A percentile compares a stretch with the other conserved stretches of the same genome.
Evolutionary conservation across 2,329 filamentous ascomycete genomes (phyloP).

Genomic region (Aspergillus viridinutans): DNA sequence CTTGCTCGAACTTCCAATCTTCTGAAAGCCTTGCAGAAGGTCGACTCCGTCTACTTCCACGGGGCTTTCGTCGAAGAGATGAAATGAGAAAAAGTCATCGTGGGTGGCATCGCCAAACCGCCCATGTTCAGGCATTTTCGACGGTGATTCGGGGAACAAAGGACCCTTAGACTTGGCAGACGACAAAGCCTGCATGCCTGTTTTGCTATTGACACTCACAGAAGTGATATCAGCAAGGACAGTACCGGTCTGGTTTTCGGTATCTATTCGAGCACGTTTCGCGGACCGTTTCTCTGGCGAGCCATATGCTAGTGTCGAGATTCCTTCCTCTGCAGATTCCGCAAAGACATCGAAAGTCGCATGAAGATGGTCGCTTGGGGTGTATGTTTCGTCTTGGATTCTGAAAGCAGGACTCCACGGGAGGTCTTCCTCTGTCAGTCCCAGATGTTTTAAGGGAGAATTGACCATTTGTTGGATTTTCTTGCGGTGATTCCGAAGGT

Average conservation of each 20-base stretch:
- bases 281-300: constrained; percentile 54
- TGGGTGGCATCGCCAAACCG: constrained; percentile 35
- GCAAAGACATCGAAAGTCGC: constrained; percentile 55
- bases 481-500: constrained; percentile 81
- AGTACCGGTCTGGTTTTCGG: constrained; percentile 46
- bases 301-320: constrained; percentile 39
- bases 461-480: constrained; percentile 76
- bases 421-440: constrained; percentile 38
- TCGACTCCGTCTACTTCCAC: constrained; percentile 44
- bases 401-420: constrained; percentile 50
- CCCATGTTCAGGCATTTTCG: constrained; percentile 30
- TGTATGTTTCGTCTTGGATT: constrained; percentile 44
- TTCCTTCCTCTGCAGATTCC: constrained; percentile 36
- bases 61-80: constrained; percentile 42
- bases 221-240: constrained; percentile 47
- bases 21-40: constrained; percentile 46
- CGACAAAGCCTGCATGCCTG: constrained; percentile 31
- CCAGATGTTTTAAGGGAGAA: constrained; percentile 58
- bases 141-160: constrained; percentile 39
- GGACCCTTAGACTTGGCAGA: constrained; percentile 30
- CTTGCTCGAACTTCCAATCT: constrained; percentile 40
- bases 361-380: constrained; percentile 40
- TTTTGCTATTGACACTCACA: constrained; percentile 32
- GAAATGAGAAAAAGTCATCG: constrained; percentile 47
- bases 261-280: constrained; percentile 49